phyloP scores from a whole-genome alignment of 306 rosid genomes.

The Oemleria cerasiformis region DNA sequence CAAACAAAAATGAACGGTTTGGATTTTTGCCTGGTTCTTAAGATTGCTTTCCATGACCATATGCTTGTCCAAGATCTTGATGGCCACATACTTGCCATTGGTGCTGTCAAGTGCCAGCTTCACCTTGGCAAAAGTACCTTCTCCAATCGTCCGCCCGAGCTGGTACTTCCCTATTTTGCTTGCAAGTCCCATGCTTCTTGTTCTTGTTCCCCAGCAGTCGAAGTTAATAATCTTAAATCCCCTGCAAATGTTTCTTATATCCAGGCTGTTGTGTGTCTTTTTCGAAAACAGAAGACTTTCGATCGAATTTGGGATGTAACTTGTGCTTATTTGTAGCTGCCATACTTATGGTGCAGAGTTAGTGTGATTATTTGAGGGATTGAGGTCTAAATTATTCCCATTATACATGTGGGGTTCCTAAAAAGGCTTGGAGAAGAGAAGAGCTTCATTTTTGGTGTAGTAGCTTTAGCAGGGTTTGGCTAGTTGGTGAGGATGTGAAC shows the following conservation, averaged over 20 bases:
- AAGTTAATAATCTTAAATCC: neutral
- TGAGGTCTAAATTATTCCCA: neutral
- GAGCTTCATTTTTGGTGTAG: neutral
- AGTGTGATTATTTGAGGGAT: neutral
- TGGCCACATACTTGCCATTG: conserved; percentile 51
- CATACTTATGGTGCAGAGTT: conserved; percentile 2
- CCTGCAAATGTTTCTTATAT: conserved; percentile 3
- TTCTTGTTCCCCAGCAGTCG: neutral
- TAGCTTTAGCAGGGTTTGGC: too few relatives aligned
- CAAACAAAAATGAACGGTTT: neutral
- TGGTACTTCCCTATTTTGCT: conserved; percentile 54
- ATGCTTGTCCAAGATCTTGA: conserved; percentile 68
- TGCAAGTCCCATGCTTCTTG: conserved; percentile 44
- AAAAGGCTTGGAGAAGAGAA: neutral
- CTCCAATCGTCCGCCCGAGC: conserved; percentile 65
- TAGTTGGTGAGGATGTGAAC: conserved; percentile 4
- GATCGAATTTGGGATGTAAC: neutral
- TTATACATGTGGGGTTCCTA: neutral
- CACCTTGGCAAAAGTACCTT: conserved; percentile 82
- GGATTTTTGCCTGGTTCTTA: conserved; percentile 52
- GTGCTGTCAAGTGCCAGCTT: conserved; percentile 47
- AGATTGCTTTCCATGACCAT: conserved; percentile 64
- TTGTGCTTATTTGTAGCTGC: neutral
- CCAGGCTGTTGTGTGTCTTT: neutral
- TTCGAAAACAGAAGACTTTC: neutral